Conservation (phyloP, 1,139 yeast genomes). For the Pichia sp. region DNA sequence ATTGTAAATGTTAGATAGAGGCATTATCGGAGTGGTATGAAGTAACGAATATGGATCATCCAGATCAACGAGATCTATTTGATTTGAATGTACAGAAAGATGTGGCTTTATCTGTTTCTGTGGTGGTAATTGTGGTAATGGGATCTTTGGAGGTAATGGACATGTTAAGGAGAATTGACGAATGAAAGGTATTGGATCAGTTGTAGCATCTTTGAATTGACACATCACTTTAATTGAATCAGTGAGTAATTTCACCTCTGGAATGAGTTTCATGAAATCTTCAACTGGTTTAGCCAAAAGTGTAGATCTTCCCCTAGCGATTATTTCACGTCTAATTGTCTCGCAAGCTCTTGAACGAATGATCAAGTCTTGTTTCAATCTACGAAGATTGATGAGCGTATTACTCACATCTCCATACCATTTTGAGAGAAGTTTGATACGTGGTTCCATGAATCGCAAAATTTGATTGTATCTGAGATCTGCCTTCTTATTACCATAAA, state of each 20-base stretch:
- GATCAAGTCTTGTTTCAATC: neutral
- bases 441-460: conserved; percentile 6
- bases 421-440: conserved; percentile 1
- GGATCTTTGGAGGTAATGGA: neutral
- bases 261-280: neutral
- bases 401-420: conserved; percentile 6
- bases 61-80: conserved; percentile 14
- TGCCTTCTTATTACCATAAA: conserved; percentile 8
- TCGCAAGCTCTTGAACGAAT: neutral
- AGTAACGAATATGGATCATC: too few species aligned
- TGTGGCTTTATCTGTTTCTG: conserved; percentile 39
- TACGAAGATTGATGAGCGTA: neutral
- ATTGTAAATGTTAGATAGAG: conserved; percentile 8
- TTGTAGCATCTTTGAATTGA: conserved; percentile 4
- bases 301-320: too few species aligned
- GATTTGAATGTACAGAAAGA: conserved; percentile 36
- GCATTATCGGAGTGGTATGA: too few species aligned
- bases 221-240: conserved; percentile 10
- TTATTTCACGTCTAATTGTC: neutral
- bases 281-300: conserved; percentile 1
- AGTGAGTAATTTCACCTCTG: conserved; percentile 8
- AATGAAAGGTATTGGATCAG: neutral
- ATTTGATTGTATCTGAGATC: conserved; percentile 16
- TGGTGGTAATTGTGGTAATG: conserved; percentile 1
- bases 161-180: conserved; percentile 7